phyloP scores from a whole-genome alignment of 2,329 filamentous ascomycete species.

The Verticillium zaregamsianum region DNA sequence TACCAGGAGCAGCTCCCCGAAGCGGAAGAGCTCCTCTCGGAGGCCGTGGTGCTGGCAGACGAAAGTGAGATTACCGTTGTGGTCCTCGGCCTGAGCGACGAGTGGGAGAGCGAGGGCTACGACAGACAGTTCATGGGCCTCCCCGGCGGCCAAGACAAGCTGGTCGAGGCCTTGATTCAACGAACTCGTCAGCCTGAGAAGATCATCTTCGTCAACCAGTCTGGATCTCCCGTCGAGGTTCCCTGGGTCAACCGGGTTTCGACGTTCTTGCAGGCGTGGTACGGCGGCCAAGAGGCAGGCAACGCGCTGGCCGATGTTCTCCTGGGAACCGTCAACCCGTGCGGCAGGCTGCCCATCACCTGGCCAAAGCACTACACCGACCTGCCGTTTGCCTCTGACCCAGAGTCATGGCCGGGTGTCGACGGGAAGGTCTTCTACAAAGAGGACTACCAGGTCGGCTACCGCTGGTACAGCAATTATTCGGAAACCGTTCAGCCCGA shows the following conservation, averaged over 20 bases:
- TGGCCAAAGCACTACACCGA: not conserved
- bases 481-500: slow-evolving; percentile 36
- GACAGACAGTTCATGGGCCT: slow-evolving; percentile 10
- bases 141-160: slow-evolving; percentile 7
- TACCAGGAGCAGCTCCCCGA: slow-evolving; percentile 6
- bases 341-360: slow-evolving; percentile 2
- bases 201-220: slow-evolving; percentile 14
- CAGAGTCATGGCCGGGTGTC: slow-evolving; percentile 8
- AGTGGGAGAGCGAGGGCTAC: slow-evolving; percentile 15
- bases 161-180: not conserved
- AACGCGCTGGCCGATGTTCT: slow-evolving; percentile 66
- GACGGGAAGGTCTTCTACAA: slow-evolving; percentile 7
- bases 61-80: slow-evolving; percentile 8
- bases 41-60: slow-evolving; percentile 8
- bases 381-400: not conserved
- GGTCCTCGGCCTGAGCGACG: slow-evolving; percentile 10
- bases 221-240: slow-evolving; percentile 28
- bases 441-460: slow-evolving; percentile 7
- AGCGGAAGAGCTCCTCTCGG: slow-evolving; percentile 1
- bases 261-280: slow-evolving; percentile 63
- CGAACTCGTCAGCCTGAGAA: slow-evolving; percentile 2
- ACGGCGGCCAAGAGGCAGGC: slow-evolving; percentile 65
- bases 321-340: slow-evolving; percentile 51
- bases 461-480: slow-evolving; percentile 10
- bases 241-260: slow-evolving; percentile 44